Conservation (phyloP, 164 flowering plant species). For the Vitis cinerea region DNA sequence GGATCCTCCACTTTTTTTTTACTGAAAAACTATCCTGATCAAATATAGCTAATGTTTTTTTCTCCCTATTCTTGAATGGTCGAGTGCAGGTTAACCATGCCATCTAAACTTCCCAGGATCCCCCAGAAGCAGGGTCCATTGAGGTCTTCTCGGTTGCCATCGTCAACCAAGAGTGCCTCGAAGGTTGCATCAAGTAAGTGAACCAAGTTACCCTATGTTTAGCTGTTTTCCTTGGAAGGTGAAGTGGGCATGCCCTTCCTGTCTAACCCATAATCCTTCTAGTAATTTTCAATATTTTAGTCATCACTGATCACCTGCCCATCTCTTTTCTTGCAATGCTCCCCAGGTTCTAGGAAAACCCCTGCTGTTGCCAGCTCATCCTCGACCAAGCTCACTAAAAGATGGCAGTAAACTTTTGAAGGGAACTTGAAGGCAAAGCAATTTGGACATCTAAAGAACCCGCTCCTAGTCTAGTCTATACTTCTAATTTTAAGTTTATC, state of each 20-base stretch:
- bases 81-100: background rate
- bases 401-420: conserved; percentile 6
- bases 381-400: conserved; percentile 29
- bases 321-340: conserved; percentile 2
- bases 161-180: background rate
- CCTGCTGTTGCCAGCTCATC: conserved; percentile 25
- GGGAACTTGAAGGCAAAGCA: no score
- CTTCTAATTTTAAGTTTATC: no score
- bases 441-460: no score
- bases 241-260: background rate
- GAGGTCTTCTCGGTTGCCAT: conserved; percentile 2
- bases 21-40: no score
- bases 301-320: background rate
- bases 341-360: conserved; percentile 40
- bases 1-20: no score
- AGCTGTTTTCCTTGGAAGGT: no score
- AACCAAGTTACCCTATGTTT: background rate
- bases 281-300: background rate
- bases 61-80: background rate
- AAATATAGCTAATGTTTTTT: background rate
- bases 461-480: no score
- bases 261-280: no score
- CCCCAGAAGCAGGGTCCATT: background rate
- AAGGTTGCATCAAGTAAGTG: conserved; percentile 8
- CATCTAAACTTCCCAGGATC: conserved; percentile 8